These are phyloP conservation scores for Trypanosoma lewisi DNA, from an alignment of 208 protist species.

Conservation along the genomic window DNA sequence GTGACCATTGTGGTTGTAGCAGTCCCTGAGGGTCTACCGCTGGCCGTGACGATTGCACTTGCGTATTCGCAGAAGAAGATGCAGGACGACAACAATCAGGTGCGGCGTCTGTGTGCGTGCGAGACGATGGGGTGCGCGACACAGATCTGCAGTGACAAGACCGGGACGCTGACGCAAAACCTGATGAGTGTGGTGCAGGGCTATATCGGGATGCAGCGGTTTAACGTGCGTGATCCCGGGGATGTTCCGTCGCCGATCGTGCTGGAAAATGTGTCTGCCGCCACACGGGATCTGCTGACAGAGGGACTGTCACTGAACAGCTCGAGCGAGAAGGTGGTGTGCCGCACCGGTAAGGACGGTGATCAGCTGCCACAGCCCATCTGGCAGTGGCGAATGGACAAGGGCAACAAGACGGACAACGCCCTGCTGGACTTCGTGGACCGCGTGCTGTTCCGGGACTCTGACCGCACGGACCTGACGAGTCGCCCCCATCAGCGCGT, in stretches of 20 bases:
- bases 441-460: constrained; percentile 33
- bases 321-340: constrained; percentile 74
- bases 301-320: constrained; percentile 71
- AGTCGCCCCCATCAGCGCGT: constrained; percentile 56
- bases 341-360: constrained; percentile 35
- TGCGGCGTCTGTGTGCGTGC: constrained; percentile 95
- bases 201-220: constrained; percentile 62
- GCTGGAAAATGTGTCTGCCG: constrained; percentile 19
- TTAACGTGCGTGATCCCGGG: constrained; percentile 50
- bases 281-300: constrained; percentile 22
- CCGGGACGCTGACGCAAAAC: constrained; percentile 98
- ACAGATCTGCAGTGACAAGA: constrained; percentile 98
- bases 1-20: constrained; percentile 97
- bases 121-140: constrained; percentile 98
- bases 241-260: constrained; percentile 42
- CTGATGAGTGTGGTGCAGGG: constrained; percentile 95
- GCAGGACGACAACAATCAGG: constrained; percentile 99
- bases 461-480: constrained; percentile 29
- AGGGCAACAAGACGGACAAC: constrained; percentile 89
- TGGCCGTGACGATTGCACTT: constrained; percentile 97
- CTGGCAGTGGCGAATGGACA: constrained; percentile 68
- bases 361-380: constrained; percentile 25
- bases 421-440: constrained; percentile 81
- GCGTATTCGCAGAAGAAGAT: constrained; percentile 98
- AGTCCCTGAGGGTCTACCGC: constrained; percentile 96